Conservation (phyloP, 495 filamentous ascomycete species). For the Staphylotrichum longicolle region DNA sequence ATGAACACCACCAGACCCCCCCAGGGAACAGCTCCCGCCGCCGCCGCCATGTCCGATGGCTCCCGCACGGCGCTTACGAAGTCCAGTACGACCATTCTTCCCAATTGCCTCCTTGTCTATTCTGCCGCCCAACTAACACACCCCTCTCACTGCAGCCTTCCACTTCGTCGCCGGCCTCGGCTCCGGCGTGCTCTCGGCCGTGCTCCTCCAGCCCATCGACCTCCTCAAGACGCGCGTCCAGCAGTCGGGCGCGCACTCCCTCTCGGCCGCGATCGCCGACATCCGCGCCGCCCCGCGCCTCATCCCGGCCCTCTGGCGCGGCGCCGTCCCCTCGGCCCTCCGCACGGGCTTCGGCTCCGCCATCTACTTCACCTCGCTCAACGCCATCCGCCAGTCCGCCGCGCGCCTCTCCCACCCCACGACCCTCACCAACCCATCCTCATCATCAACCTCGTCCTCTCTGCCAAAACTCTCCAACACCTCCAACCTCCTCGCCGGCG, state of each 20-base stretch:
- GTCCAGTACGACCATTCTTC: conserved; percentile 30
- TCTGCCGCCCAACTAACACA: background rate
- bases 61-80: conserved; percentile 33
- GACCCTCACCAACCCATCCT: conserved; percentile 23
- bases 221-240: conserved; percentile 96
- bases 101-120: no score
- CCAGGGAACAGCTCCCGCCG: conserved; percentile 12
- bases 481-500: conserved; percentile 82
- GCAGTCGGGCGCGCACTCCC: conserved; percentile 61
- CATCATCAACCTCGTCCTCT: conserved; percentile 59
- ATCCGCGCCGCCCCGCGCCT: conserved; percentile 58
- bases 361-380: conserved; percentile 89
- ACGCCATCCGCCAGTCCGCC: conserved; percentile 71
- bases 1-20: background rate
- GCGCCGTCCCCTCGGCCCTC: conserved; percentile 84
- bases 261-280: conserved; percentile 65
- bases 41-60: conserved; percentile 38
- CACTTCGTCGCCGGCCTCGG: conserved; percentile 87
- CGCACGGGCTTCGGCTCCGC: conserved; percentile 91
- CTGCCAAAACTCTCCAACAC: conserved; percentile 82
- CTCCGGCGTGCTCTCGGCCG: conserved; percentile 81
- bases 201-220: conserved; percentile 92
- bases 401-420: conserved; percentile 49
- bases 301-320: conserved; percentile 83
- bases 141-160: conserved; percentile 47